Conservation (phyloP, 2,329 filamentous ascomycete genomes). For the Akanthomyces uredinophilus region DNA sequence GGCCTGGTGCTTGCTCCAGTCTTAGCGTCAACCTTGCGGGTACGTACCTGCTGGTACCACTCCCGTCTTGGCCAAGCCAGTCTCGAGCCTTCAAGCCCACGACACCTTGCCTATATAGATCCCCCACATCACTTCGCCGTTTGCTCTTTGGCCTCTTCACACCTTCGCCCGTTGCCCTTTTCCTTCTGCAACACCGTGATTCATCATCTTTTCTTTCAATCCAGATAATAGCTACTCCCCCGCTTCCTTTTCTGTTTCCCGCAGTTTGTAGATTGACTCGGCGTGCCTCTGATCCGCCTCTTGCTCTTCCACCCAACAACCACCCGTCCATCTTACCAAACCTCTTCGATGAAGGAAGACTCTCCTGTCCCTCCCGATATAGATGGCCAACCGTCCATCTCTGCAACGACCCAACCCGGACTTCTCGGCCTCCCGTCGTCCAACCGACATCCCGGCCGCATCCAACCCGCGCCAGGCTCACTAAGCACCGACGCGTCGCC, state of each 20-base stretch:
- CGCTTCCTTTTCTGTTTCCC: neutral
- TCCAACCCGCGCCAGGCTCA: slow-evolving; percentile 26
- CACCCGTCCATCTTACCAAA: neutral
- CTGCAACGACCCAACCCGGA: slow-evolving; percentile 50
- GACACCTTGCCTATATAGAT: slow-evolving; percentile 11
- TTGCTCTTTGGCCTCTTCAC: neutral
- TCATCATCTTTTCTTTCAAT: neutral
- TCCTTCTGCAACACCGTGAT: slow-evolving; percentile 2
- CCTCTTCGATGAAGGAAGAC: slow-evolving; percentile 59
- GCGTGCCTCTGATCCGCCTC: neutral
- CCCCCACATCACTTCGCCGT: slow-evolving; percentile 7
- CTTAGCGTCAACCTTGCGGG: neutral
- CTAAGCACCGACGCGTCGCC: slow-evolving; percentile 22
- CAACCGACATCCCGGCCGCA: slow-evolving; percentile 26
- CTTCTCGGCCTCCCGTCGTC: slow-evolving; percentile 30
- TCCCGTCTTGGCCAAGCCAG: neutral
- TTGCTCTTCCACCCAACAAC: neutral
- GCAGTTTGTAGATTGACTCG: slow-evolving; percentile 4
- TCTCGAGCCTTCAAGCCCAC: no score
- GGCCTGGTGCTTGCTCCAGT: neutral
- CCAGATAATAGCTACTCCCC: neutral
- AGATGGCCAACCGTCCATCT: slow-evolving; percentile 51
- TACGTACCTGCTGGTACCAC: neutral
- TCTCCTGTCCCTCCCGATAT: slow-evolving; percentile 47
- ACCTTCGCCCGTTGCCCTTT: neutral